phyloP scores from a whole-genome alignment of 164 flowering plant genomes.

The Tetrastigma voinierianum region DNA sequence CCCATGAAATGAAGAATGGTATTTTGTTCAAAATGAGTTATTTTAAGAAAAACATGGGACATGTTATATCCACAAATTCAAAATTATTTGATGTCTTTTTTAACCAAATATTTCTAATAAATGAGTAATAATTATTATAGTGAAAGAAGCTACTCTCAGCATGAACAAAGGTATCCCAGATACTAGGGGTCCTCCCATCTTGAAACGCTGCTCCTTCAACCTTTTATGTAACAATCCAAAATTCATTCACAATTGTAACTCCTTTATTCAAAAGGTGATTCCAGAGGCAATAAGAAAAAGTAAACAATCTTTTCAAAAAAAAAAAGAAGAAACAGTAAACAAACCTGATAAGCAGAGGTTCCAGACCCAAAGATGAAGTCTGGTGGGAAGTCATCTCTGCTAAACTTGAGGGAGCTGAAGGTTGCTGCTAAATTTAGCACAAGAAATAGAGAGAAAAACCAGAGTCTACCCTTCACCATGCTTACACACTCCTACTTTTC shows the following conservation, averaged over 20 bases:
- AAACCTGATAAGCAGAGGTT: conserved; percentile 54
- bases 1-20: too few species aligned
- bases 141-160: conserved; percentile 14
- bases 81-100: too few species aligned
- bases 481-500: too few species aligned
- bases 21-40: too few species aligned
- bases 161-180: conserved; percentile 45
- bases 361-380: conserved; percentile 45
- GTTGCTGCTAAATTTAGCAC: conserved; percentile 10
- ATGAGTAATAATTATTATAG: neutral
- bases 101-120: too few species aligned
- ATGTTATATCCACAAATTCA: too few species aligned
- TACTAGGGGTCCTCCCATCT: conserved; percentile 49
- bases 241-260: too few species aligned
- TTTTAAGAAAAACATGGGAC: too few species aligned
- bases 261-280: too few species aligned
- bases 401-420: conserved; percentile 6
- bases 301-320: too few species aligned
- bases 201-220: conserved; percentile 43
- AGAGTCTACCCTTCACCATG: neutral
- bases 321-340: neutral
- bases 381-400: conserved; percentile 39
- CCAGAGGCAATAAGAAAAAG: too few species aligned
- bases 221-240: conserved; percentile 10
- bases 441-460: neutral